These are phyloP conservation scores for Cercospora sp. DNA, from an alignment of 2,329 filamentous ascomycete genomes.

Conservation along the genomic window DNA sequence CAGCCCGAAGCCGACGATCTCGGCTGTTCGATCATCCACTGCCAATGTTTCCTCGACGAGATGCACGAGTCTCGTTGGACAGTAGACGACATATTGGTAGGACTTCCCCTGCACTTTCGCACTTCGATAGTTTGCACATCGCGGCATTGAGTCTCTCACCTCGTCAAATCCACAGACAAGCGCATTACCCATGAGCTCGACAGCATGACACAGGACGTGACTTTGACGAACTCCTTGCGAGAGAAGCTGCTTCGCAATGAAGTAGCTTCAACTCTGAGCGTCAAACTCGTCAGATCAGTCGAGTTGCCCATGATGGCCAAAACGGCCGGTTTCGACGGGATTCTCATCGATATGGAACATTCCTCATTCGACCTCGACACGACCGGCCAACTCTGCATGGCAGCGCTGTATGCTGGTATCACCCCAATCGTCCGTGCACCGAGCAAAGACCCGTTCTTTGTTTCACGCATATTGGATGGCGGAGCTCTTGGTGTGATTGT, in stretches of 20 bases:
- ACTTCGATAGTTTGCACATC: not conserved
- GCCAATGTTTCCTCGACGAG: not conserved
- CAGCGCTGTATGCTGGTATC: slow-evolving; percentile 44
- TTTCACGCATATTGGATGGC: slow-evolving; percentile 45
- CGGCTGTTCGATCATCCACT: not conserved
- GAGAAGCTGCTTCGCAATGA: slow-evolving; percentile 16
- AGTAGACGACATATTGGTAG: not conserved
- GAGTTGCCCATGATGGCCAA: slow-evolving; percentile 45
- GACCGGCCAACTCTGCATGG: slow-evolving; percentile 43
- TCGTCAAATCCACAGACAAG: not conserved
- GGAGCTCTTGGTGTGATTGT: slow-evolving; percentile 47
- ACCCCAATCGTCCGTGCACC: slow-evolving; percentile 47
- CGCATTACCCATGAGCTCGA: not conserved
- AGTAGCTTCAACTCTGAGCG: slow-evolving; percentile 14
- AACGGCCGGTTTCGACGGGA: slow-evolving; percentile 45
- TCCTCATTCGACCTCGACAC: slow-evolving; percentile 42
- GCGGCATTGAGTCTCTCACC: not conserved
- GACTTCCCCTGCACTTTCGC: not conserved
- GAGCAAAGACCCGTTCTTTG: slow-evolving; percentile 43
- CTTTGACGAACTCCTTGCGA: slow-evolving; percentile 12
- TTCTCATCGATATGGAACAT: slow-evolving; percentile 52
- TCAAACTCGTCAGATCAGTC: slow-evolving; percentile 40
- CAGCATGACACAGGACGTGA: slow-evolving; percentile 5
- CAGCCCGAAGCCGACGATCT: not conserved
- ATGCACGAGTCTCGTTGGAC: not conserved